Base-by-base conservation (phyloP, 495 filamentous ascomycete species). In the Cetradonia linearis region DNA sequence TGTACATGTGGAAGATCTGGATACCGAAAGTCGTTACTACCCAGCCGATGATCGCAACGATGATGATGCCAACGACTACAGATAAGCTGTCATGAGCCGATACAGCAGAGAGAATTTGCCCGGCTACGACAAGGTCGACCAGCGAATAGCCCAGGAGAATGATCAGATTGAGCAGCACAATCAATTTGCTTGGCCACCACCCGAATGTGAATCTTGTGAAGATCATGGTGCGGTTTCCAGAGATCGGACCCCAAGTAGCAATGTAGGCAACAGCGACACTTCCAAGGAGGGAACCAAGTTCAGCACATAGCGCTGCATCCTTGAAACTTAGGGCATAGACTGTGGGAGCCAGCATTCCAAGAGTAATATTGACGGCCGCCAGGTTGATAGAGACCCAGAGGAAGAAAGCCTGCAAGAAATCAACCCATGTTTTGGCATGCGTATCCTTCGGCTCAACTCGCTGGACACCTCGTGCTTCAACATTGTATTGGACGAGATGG, bases 371-470 rank as follows among this genome's bases (percentile, higher is more conserved):
- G 70, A 88, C 87, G 50, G 85, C 81, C 0, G 85, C 83, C 36
- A 89, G 75, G 67, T 91, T 91, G 72, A 89, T 79, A 1, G 84
- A 84, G 60, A 88, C 75, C 87, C 87, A 91, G 18, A 89, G 71
- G 48, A 88, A 64, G 38, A 79, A 80, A 8, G 84, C 76, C 68
- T 89, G 86, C 42, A 82, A 65, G 66, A 84, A 86, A 37, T 74
- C 74, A 31, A 77, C 63, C 71, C 81, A 83, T n/a, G 81, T 72
- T 31, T 79, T 63, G 27, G 75, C 71, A 50, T 81, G 77, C 44
- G 82, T 76, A 67, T 88, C 82, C 40, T 83, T 68, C 31, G 82
- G 76, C 27, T 78, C 72, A 6, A 91, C 86, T 23, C 86, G 83
- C 62, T 86, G 78, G 57, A 89, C 86, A n/a, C 87, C 87, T 23